Evolutionary conservation across 768 basidiomycete species (phyloP).

Genomic region (Crepidotus variabilis): DNA sequence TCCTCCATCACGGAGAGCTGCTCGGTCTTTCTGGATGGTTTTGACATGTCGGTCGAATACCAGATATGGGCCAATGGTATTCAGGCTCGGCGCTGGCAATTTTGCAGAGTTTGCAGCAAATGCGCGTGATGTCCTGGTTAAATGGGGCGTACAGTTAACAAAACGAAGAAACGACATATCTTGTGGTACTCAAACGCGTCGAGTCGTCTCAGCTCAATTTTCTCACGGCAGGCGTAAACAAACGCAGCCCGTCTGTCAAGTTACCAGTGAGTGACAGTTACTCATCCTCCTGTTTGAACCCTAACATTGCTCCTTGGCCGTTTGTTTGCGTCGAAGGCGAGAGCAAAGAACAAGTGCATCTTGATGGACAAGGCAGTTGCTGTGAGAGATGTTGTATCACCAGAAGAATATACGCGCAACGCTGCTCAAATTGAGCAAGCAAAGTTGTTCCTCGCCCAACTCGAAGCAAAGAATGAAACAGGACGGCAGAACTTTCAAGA

Average conservation of each 20-base stretch:
- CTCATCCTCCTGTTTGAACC: not conserved
- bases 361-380: not conserved
- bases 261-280: too few relatives aligned
- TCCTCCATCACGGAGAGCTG: slow-evolving; percentile 55
- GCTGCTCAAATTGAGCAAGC: slow-evolving; percentile 15
- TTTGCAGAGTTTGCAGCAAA: slow-evolving; percentile 49
- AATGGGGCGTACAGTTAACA: slow-evolving; percentile 7
- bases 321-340: too few relatives aligned
- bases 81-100: slow-evolving; percentile 35
- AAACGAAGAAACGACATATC: slow-evolving; percentile 21
- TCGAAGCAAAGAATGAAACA: slow-evolving; percentile 37
- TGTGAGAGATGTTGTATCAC: not conserved
- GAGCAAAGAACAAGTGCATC: not conserved
- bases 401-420: slow-evolving; percentile 11
- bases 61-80: slow-evolving; percentile 62
- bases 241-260: slow-evolving; percentile 1
- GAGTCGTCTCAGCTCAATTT: not conserved
- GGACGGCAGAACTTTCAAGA: slow-evolving; percentile 29
- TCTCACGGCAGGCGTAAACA: slow-evolving; percentile 2
- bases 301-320: not conserved
- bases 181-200: not conserved
- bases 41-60: slow-evolving; percentile 88
- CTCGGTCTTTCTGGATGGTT: slow-evolving; percentile 70
- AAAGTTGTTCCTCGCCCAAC: slow-evolving; percentile 27
- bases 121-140: slow-evolving; percentile 26